Evolutionary conservation across 805 yeast genomes (phyloP).

Genomic region (Cyberlindnera mycetangii): DNA sequence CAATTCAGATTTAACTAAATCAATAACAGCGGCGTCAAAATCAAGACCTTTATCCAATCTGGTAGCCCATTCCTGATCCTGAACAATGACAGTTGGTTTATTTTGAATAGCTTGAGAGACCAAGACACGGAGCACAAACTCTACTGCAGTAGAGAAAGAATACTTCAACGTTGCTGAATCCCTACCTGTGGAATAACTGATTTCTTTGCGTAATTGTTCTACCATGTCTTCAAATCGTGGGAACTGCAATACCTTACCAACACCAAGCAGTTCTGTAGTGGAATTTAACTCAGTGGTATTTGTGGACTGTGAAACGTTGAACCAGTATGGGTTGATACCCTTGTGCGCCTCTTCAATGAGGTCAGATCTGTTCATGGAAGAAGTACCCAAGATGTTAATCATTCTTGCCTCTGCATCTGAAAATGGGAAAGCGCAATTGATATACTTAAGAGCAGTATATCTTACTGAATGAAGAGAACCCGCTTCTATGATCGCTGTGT

Average conservation of each 20-base stretch:
- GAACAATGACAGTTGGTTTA: constrained; percentile 50
- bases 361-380: constrained; percentile 58
- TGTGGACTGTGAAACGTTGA: constrained; percentile 48
- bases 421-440: constrained; percentile 64
- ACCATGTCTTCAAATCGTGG: constrained; percentile 52
- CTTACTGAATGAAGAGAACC: constrained; percentile 49
- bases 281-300: constrained; percentile 41
- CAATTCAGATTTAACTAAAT: constrained; percentile 25
- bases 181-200: constrained; percentile 25
- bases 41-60: constrained; percentile 69
- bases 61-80: constrained; percentile 72
- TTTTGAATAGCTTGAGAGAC: constrained; percentile 62
- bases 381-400: constrained; percentile 64
- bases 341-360: constrained; percentile 73
- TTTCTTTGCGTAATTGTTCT: constrained; percentile 27
- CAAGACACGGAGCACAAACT: constrained; percentile 55
- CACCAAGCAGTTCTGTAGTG: constrained; percentile 43
- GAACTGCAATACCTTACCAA: constrained; percentile 38
- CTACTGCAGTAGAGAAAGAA: constrained; percentile 41
- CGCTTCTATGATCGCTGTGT: constrained; percentile 28
- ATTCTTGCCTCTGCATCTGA: constrained; percentile 63
- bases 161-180: constrained; percentile 29
- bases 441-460: constrained; percentile 61
- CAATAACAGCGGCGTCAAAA: constrained; percentile 52
- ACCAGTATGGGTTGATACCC: constrained; percentile 86